Percentiles rank a stretch among this genome's conserved stretches.
Evolutionary conservation across 2,329 filamentous ascomycete species (phyloP).

Genomic region (Fusarium tupiense): DNA sequence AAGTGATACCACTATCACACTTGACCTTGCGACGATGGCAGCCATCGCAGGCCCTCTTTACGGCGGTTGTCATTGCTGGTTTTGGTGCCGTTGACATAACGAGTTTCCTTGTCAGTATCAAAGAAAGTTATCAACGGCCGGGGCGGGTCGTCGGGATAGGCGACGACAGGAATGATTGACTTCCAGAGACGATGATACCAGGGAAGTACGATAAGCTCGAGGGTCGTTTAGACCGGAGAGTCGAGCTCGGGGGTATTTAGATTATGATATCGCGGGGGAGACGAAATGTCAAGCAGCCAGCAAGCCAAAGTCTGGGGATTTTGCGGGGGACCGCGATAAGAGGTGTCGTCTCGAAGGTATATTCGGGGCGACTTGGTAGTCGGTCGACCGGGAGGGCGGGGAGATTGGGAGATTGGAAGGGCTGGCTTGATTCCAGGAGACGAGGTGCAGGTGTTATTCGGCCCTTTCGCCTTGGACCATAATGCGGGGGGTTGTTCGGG

Average conservation of each 20-base stretch:
- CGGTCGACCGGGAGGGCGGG: slow-evolving; percentile 33
- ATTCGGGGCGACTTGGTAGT: slow-evolving; percentile 36
- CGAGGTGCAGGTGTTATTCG: slow-evolving; percentile 49
- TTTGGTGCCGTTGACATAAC: neutral
- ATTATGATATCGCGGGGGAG: slow-evolving; percentile 17
- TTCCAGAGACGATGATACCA: slow-evolving; percentile 11
- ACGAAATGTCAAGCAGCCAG: slow-evolving; percentile 13
- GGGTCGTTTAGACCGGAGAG: slow-evolving; percentile 1
- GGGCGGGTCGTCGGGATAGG: slow-evolving; percentile 12
- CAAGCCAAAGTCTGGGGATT: slow-evolving; percentile 43
- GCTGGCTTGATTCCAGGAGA: slow-evolving; percentile 36
- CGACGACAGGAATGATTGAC: slow-evolving; percentile 19
- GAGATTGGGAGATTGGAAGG: slow-evolving; percentile 28
- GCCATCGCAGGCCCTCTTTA: slow-evolving; percentile 74
- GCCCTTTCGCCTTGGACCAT: slow-evolving; percentile 50
- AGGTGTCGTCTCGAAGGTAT: slow-evolving; percentile 36
- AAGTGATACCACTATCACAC: slow-evolving; percentile 76
- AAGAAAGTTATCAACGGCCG: slow-evolving; percentile 14
- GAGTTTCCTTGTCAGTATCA: neutral
- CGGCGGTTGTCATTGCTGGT: slow-evolving; percentile 56
- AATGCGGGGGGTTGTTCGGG: slow-evolving; percentile 44
- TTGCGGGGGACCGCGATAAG: slow-evolving; percentile 44
- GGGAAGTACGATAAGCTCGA: slow-evolving; percentile 3
- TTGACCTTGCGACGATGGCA: slow-evolving; percentile 81
- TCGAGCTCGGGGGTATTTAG: slow-evolving; percentile 16